A percentile compares a stretch with the other conserved stretches of the same genome.
Conservation (phyloP, 2,329 filamentous ascomycete genomes). For the Dothistroma septosporum region DNA sequence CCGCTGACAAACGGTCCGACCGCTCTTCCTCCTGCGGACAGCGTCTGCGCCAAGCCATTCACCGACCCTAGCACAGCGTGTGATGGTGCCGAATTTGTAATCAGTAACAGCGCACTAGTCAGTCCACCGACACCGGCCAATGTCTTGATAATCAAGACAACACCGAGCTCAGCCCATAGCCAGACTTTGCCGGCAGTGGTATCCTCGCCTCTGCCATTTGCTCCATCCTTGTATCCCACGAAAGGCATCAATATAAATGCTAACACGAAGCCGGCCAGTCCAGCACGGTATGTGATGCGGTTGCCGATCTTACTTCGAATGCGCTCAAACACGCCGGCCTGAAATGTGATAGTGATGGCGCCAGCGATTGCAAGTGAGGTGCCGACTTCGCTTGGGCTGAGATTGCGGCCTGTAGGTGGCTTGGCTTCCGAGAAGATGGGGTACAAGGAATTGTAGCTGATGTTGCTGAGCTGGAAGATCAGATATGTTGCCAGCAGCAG, state of each 20-base stretch:
- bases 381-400: constrained; percentile 77
- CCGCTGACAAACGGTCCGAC: constrained; percentile 86
- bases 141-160: constrained; percentile 80
- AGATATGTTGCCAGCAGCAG: constrained; percentile 80
- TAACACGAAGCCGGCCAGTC: constrained; percentile 73
- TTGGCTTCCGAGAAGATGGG: constrained; percentile 81
- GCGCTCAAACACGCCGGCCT: constrained; percentile 76
- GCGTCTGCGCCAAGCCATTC: constrained; percentile 89
- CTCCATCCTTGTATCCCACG: constrained; percentile 69
- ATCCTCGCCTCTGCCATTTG: constrained; percentile 46
- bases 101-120: constrained; percentile 82
- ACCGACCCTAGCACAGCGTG: constrained; percentile 81
- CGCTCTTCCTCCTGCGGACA: constrained; percentile 85
- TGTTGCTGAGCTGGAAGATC: constrained; percentile 89
- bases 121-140: constrained; percentile 84
- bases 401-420: constrained; percentile 69
- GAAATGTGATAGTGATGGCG: constrained; percentile 80
- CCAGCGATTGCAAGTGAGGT: constrained; percentile 81
- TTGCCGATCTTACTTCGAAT: constrained; percentile 79
- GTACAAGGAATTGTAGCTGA: constrained; percentile 91
- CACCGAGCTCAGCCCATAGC: constrained; percentile 76
- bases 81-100: constrained; percentile 88
- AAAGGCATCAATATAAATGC: constrained; percentile 87
- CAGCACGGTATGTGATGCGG: constrained; percentile 73
- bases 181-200: constrained; percentile 56